These are phyloP conservation scores for Rugosomyces carneus DNA, from an alignment of 1,284 basidiomycete genomes.

Conservation along the genomic window DNA sequence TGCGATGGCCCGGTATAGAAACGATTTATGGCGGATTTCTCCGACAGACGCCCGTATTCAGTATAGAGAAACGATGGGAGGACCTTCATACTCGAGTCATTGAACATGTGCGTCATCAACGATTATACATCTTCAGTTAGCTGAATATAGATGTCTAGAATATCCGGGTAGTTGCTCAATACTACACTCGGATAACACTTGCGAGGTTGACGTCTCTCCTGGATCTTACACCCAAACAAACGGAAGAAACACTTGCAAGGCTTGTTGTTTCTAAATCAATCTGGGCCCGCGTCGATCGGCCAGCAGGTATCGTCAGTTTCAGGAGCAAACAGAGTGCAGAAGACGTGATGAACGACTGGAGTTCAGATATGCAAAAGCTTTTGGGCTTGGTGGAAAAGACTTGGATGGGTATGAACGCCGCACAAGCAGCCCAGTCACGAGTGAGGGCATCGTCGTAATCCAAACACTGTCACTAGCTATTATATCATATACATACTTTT, in stretches of 20 bases:
- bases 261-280: slow-evolving; percentile 90
- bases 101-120: slow-evolving; percentile 76
- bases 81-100: slow-evolving; percentile 94
- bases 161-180: slow-evolving; percentile 89
- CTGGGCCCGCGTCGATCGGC: slow-evolving; percentile 93
- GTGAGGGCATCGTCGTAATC: slow-evolving; percentile 26
- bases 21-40: slow-evolving; percentile 83
- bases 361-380: slow-evolving; percentile 89
- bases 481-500: slow-evolving; percentile 9
- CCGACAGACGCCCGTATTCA: slow-evolving; percentile 79
- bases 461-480: slow-evolving; percentile 7
- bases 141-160: slow-evolving; percentile 56
- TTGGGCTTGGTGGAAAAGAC: slow-evolving; percentile 78
- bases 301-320: slow-evolving; percentile 86
- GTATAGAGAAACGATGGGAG: slow-evolving; percentile 82
- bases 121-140: neutral
- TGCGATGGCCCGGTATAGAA: slow-evolving; percentile 98
- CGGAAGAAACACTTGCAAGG: slow-evolving; percentile 84
- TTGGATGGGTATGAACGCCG: slow-evolving; percentile 87
- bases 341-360: slow-evolving; percentile 96
- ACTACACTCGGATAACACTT: slow-evolving; percentile 93
- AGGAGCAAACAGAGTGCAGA: slow-evolving; percentile 72
- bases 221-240: slow-evolving; percentile 76
- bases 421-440: slow-evolving; percentile 72
- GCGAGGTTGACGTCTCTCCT: slow-evolving; percentile 80